Percentiles rank a stretch among this genome's conserved stretches.
Evolutionary conservation across 2,329 filamentous ascomycete genomes (phyloP).

Genomic region (Verticillium klebahnii): DNA sequence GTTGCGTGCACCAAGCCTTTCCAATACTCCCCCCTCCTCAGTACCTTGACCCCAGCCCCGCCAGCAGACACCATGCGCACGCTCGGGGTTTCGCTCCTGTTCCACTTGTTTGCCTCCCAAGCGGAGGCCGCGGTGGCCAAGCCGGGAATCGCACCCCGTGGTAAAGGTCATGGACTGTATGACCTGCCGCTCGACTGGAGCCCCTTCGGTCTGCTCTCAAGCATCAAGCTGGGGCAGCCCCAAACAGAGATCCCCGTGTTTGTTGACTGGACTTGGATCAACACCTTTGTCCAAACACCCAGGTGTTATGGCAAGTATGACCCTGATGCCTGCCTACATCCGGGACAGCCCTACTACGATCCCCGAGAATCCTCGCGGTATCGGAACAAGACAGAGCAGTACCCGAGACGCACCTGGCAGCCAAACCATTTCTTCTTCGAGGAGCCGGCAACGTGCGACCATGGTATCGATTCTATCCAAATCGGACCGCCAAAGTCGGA

Average conservation of each 20-base stretch:
- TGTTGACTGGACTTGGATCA: slow-evolving; percentile 17
- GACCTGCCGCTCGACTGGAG: slow-evolving; percentile 12
- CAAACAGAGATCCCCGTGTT: slow-evolving; percentile 10
- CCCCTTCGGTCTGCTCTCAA: slow-evolving; percentile 10
- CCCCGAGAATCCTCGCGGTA: slow-evolving; percentile 8
- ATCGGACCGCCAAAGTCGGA: slow-evolving; percentile 8
- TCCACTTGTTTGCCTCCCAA: background rate
- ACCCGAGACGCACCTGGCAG: slow-evolving; percentile 9
- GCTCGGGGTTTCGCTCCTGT: background rate
- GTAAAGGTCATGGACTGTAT: slow-evolving; percentile 1
- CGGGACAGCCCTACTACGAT: slow-evolving; percentile 9
- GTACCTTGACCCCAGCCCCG: background rate
- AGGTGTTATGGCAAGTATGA: slow-evolving; percentile 11
- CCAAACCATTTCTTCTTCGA: slow-evolving; percentile 17
- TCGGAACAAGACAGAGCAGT: slow-evolving; percentile 8
- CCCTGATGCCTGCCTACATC: slow-evolving; percentile 8
- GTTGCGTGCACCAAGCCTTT: background rate
- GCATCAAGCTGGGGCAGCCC: slow-evolving; percentile 8
- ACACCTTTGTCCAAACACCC: slow-evolving; percentile 11
- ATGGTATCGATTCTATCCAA: slow-evolving; percentile 10
- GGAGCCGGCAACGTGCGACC: slow-evolving; percentile 9
- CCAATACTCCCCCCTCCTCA: background rate
- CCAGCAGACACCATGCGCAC: background rate
- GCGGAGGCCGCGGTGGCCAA: background rate
- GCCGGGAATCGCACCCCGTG: background rate